Conservation (phyloP, 208 protist genomes). For the Porcisia deanei region DNA sequence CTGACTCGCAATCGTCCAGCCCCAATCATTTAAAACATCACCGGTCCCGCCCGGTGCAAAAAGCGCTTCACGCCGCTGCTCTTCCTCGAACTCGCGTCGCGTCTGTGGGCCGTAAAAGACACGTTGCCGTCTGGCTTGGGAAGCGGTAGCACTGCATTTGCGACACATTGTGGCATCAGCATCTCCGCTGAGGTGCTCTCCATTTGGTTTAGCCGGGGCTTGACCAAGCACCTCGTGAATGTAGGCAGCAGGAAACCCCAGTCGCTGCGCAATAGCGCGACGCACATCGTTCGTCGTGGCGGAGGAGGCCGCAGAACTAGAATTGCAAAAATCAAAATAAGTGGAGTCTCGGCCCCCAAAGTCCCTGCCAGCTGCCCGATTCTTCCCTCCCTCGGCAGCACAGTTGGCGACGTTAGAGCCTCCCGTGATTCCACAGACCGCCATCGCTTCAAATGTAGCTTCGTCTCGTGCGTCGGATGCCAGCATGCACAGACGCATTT, state of each 20-base stretch:
- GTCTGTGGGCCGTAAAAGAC: constrained; percentile 19
- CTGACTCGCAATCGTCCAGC: constrained; percentile 65
- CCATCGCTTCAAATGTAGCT: not conserved
- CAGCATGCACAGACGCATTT: constrained; percentile 13
- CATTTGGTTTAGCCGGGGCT: not conserved
- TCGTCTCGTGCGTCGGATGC: not conserved
- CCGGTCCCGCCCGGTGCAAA: constrained; percentile 24
- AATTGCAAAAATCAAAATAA: not conserved
- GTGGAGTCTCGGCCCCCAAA: not conserved
- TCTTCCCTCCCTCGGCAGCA: not conserved
- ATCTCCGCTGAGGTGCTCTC: not conserved
- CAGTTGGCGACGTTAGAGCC: not conserved
- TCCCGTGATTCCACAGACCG: not conserved
- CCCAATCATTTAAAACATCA: constrained; percentile 72
- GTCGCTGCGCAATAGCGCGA: constrained; percentile 16
- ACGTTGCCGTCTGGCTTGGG: not conserved
- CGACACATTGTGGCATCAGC: not conserved
- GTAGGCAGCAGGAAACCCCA: constrained; percentile 23
- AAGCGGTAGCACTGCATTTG: not conserved
- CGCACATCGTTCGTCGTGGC: constrained; percentile 18
- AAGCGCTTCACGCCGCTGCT: constrained; percentile 20
- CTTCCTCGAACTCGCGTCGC: constrained; percentile 18
- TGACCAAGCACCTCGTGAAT: constrained; percentile 20
- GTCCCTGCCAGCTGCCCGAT: not conserved
- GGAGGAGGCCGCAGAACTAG: not conserved